Percentiles rank a stretch among this genome's conserved stretches.
Conservation (phyloP, 164 flowering plant species). For the Malania oleifera region DNA sequence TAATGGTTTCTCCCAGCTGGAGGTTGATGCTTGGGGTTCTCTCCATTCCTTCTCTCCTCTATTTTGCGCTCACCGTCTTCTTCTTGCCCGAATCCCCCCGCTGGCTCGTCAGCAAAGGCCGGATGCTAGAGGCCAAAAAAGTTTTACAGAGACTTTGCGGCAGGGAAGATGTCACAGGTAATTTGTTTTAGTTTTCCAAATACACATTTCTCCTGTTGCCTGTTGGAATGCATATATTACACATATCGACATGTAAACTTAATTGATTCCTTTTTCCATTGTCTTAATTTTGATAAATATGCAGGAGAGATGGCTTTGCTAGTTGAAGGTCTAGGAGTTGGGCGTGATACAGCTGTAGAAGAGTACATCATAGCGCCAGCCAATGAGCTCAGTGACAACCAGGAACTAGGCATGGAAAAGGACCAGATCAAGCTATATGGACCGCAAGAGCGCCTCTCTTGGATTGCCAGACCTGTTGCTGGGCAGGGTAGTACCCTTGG, state of each 20-base stretch:
- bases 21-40: conserved; percentile 39
- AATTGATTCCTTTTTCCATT: too few relatives aligned
- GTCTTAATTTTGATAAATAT: too few relatives aligned
- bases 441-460: conserved; percentile 23
- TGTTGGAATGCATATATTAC: too few relatives aligned
- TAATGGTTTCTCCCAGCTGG: conserved; percentile 28
- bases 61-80: conserved; percentile 21
- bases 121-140: conserved; percentile 30
- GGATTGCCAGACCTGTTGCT: conserved; percentile 27
- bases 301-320: conserved; percentile 35
- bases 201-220: too few relatives aligned
- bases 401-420: conserved; percentile 9
- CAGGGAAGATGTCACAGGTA: conserved; percentile 35
- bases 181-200: not conserved
- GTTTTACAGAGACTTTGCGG: conserved; percentile 30
- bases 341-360: conserved; percentile 26
- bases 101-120: conserved; percentile 37
- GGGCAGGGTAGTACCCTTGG: conserved; percentile 23
- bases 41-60: conserved; percentile 28
- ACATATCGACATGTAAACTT: too few relatives aligned
- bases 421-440: conserved; percentile 21
- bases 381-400: conserved; percentile 7
- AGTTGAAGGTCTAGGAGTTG: conserved; percentile 29
- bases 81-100: conserved; percentile 38
- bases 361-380: conserved; percentile 28